Conservation (phyloP, 257 asterid genomes). For the Galeopsis tetrahit region DNA sequence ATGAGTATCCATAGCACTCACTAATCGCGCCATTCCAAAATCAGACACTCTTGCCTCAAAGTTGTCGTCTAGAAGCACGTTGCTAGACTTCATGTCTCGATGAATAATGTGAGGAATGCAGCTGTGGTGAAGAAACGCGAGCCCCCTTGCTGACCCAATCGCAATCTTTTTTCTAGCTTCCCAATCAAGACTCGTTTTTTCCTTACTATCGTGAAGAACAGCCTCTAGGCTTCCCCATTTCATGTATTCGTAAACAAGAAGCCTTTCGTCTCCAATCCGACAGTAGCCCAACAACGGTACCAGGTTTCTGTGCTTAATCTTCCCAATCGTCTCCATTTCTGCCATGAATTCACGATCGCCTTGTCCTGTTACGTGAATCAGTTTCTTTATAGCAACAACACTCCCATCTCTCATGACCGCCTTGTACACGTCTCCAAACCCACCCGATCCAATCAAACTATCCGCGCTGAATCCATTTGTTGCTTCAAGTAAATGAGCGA, state of each 20-base stretch:
- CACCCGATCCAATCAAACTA: constrained; percentile 92
- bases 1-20: constrained; percentile 87
- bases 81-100: constrained; percentile 97
- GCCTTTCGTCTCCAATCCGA: constrained; percentile 88
- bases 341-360: constrained; percentile 98
- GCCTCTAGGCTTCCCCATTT: constrained; percentile 88
- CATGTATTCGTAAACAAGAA: constrained; percentile 91
- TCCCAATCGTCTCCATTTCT: constrained; percentile 97
- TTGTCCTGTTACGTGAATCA: constrained; percentile 79
- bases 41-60: constrained; percentile 93
- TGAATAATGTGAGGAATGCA: constrained; percentile 96
- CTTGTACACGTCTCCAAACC: constrained; percentile 95
- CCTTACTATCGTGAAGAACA: constrained; percentile 63
- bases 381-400: constrained; percentile 88
- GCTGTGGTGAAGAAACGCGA: constrained; percentile 96
- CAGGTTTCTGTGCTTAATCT: constrained; percentile 85
- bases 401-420: constrained; percentile 77
- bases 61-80: constrained; percentile 80
- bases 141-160: constrained; percentile 88
- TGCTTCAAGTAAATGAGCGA: constrained; percentile 86
- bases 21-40: constrained; percentile 95
- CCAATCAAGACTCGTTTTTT: constrained; percentile 62
- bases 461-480: constrained; percentile 87
- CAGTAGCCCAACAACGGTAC: constrained; percentile 91
- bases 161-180: constrained; percentile 74